Evolutionary conservation across 2,329 filamentous ascomycete genomes (phyloP).

Genomic region (Claviceps sp.): DNA sequence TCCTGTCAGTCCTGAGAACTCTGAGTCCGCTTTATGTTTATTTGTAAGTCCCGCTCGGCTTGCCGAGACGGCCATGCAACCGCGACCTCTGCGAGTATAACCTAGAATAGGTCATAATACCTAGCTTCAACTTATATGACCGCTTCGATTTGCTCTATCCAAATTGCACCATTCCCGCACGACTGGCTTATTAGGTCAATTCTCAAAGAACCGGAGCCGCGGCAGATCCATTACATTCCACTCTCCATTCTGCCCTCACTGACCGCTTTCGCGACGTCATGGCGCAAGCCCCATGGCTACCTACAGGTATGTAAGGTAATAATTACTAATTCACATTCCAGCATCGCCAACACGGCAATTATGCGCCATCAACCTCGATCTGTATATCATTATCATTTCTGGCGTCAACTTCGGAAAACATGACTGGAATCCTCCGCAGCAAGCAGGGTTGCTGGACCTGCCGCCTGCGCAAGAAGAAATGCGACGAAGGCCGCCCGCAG

Average conservation of each 20-base stretch:
- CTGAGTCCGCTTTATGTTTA: not conserved
- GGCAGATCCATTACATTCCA: no score
- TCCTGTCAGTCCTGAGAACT: not conserved
- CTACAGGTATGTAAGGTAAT: not conserved
- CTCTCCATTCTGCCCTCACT: not conserved
- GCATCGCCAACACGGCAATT: not conserved
- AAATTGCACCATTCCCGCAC: no score
- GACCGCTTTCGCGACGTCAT: not conserved
- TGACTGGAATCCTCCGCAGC: constrained; percentile 5
- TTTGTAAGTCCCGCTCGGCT: not conserved
- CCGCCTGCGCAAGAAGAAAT: constrained; percentile 16
- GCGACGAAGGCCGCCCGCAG: constrained; percentile 13
- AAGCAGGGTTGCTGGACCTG: constrained; percentile 17
- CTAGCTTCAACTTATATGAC: no score
- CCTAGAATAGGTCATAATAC: not conserved
- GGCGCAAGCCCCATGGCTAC: not conserved
- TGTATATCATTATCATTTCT: not conserved
- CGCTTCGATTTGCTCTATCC: no score
- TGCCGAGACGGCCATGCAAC: not conserved
- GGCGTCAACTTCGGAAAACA: not conserved
- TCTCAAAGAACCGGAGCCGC: no score
- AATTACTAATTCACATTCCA: not conserved
- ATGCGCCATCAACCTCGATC: not conserved
- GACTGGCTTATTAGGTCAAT: no score
- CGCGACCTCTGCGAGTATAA: not conserved